Conservation (phyloP, 176 grass and related monocot genomes). For the Pontederia paniculata region DNA sequence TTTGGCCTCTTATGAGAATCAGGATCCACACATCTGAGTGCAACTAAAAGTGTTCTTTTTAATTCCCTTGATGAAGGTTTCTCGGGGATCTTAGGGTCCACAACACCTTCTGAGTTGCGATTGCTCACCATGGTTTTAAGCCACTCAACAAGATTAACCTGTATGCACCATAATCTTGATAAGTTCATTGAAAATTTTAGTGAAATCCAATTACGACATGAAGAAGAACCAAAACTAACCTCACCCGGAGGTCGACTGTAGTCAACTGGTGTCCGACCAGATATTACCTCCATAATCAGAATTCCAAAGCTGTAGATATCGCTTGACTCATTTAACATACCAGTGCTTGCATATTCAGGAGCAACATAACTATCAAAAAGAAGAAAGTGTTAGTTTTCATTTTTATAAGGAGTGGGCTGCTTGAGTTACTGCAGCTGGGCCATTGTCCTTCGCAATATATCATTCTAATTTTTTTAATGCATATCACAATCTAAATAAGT, state of each 20-base stretch:
- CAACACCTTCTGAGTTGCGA: slow-evolving; percentile 81
- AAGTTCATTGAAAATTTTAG: slow-evolving; percentile 20
- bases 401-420: slow-evolving; percentile 1
- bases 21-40: slow-evolving; percentile 82
- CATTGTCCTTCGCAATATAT: slow-evolving; percentile 8
- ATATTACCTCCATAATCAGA: slow-evolving; percentile 95
- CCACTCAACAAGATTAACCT: slow-evolving; percentile 97
- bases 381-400: slow-evolving; percentile 6
- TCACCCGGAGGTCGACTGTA: slow-evolving; percentile 79
- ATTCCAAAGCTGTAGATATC: slow-evolving; percentile 94
- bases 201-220: background rate
- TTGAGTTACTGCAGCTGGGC: background rate
- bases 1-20: slow-evolving; percentile 90
- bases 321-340: slow-evolving; percentile 90
- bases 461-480: background rate
- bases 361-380: slow-evolving; percentile 72
- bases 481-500: background rate
- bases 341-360: slow-evolving; percentile 85
- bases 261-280: slow-evolving; percentile 75
- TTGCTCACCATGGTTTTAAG: slow-evolving; percentile 87
- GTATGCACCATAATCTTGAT: slow-evolving; percentile 13
- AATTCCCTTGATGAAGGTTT: slow-evolving; percentile 74
- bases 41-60: slow-evolving; percentile 78
- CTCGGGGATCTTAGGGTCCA: slow-evolving; percentile 83
- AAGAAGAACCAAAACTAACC: slow-evolving; percentile 30